Evolutionary conservation across 1,139 yeast genomes (phyloP), one percentile per base, ranked within the genome.

Genomic region (Saccharomyces hybrid): DNA sequence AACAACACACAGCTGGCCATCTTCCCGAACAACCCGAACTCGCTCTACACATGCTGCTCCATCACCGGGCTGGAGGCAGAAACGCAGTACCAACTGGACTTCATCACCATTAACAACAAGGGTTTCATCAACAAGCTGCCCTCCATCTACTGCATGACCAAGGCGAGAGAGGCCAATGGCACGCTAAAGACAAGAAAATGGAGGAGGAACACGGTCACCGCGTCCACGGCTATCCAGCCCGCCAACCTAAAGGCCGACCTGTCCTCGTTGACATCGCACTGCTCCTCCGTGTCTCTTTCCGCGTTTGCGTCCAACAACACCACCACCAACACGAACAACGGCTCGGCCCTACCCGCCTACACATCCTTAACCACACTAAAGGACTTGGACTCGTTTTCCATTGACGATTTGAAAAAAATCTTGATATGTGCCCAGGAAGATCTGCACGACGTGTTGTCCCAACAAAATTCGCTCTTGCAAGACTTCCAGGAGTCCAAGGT

Each of bases 41-140:
- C 66, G 2, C 49, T 66, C 47, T 69, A 67, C 52, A 69, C 74
- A 1, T 75, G 76, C 50, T 75, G 80, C 52, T 69, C 73, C 16
- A 64, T 84, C 38, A 72, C 74, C 11, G 76, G 77, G 3, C 66
- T 84, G 53, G 59, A 65, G 12, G 76, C 83, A 0, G 77, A 77
- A 52, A 73, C 75, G 11, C 74, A 74, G 56, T 83, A 83, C 66
- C 79, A 79, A 58, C 67, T 84, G 9, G 84, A 82, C 58, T 73
- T 83, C 16, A 74, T 82, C 16, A 81, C 86, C 0, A 79, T 82
- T 47, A 77, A 77, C 58, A 65, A 66, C 57, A 68, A 73, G 34
- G 77, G 78, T 5, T 79, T 74, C 62, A 72, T 76, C 59, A 75
- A 80, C 26, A 77, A 75, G 59, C 71, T 78, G 50, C 74, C 75